These are phyloP conservation scores for Boehmeria nivea DNA, from an alignment of 306 rosid species.

Conservation along the genomic window DNA sequence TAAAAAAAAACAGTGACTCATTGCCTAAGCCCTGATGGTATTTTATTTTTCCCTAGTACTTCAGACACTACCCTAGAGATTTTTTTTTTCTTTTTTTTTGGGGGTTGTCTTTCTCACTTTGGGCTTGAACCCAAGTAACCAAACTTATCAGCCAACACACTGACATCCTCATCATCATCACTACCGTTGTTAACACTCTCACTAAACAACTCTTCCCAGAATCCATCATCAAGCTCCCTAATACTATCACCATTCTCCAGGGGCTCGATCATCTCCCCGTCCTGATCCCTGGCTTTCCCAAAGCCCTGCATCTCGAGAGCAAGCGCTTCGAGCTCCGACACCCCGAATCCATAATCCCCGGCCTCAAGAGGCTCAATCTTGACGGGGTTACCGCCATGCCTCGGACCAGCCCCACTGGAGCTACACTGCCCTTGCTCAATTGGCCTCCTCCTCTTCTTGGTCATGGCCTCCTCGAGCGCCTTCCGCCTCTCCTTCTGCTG, in stretches of 20 bases:
- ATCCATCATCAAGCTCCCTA: conserved; percentile 58
- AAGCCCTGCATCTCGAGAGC: conserved; percentile 79
- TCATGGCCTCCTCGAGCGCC: conserved; percentile 53
- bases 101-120: not conserved
- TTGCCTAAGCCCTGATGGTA: no score
- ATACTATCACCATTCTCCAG: conserved; percentile 44
- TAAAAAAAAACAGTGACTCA: conserved; percentile 7
- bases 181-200: conserved; percentile 30
- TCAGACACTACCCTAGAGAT: no score
- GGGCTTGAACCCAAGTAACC: conserved; percentile 50
- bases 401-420: conserved; percentile 9
- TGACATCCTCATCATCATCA: conserved; percentile 37
- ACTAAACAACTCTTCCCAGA: conserved; percentile 46
- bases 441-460: conserved; percentile 71
- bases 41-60: no score
- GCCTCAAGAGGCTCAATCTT: conserved; percentile 57
- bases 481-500: conserved; percentile 54
- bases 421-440: conserved; percentile 42
- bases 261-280: conserved; percentile 26
- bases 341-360: conserved; percentile 34
- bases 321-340: conserved; percentile 72
- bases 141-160: conserved; percentile 44
- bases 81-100: not conserved
- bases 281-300: conserved; percentile 37
- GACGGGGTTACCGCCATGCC: not conserved